Conservation (phyloP, 1,284 basidiomycete species). For the Leccinum subfulvum region DNA sequence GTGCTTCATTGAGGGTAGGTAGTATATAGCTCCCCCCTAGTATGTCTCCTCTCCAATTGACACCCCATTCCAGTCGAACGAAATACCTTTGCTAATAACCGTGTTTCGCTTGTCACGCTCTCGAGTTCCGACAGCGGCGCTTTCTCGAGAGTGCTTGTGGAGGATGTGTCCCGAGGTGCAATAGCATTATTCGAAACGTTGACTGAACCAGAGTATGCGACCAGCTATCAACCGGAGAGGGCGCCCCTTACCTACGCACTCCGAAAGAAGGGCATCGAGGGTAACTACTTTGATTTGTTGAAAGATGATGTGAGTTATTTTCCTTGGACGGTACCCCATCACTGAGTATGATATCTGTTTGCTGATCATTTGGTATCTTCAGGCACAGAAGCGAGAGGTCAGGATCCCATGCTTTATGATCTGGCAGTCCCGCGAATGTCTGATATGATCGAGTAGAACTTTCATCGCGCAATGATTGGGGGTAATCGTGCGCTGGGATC, state of each 20-base stretch:
- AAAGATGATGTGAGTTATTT: conserved; percentile 18
- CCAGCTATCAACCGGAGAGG: conserved; percentile 21
- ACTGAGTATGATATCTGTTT: background rate
- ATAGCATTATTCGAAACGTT: conserved; percentile 27
- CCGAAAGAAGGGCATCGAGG: conserved; percentile 18
- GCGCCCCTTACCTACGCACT: conserved; percentile 28
- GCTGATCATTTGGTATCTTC: background rate
- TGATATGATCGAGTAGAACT: conserved; percentile 18
- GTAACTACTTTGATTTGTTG: conserved; percentile 28
- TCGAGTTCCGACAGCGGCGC: conserved; percentile 13
- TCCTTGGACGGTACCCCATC: background rate
- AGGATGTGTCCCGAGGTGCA: conserved; percentile 17
- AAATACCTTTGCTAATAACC: conserved; percentile 31
- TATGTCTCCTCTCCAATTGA: background rate
- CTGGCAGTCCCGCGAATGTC: background rate
- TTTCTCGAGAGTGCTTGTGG: conserved; percentile 13
- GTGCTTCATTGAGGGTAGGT: conserved; percentile 33
- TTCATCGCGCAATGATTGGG: conserved; percentile 27
- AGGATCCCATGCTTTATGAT: background rate
- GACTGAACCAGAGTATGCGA: conserved; percentile 25
- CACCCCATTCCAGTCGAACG: conserved; percentile 15
- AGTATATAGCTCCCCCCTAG: too few species aligned
- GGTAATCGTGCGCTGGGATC: conserved; percentile 19
- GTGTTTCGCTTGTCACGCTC: conserved; percentile 28
- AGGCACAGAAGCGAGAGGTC: conserved; percentile 26